These are phyloP conservation scores for Symbiotaphrina buchneri DNA, from an alignment of 495 filamentous ascomycete species.

Conservation along the genomic window DNA sequence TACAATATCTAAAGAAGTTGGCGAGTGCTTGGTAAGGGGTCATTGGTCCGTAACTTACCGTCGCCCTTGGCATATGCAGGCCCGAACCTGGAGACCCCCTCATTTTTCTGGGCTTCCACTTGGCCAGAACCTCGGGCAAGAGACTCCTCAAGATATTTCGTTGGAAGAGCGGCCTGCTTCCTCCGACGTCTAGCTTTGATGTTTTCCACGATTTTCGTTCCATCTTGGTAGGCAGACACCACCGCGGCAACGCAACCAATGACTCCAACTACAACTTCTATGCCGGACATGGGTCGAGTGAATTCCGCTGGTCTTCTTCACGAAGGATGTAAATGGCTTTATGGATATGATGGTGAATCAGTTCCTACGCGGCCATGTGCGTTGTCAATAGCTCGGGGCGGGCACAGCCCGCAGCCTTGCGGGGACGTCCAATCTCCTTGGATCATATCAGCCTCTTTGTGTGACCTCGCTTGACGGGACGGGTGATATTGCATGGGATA, in stretches of 20 bases:
- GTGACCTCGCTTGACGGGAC: too few relatives aligned
- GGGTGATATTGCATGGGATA: too few relatives aligned
- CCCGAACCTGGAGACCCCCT: slow-evolving; percentile 11
- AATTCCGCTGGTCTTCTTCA: too few relatives aligned
- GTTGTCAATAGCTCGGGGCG: too few relatives aligned
- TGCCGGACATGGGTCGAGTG: slow-evolving; percentile 5
- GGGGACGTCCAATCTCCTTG: too few relatives aligned
- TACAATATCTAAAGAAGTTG: slow-evolving; percentile 8
- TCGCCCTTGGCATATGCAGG: slow-evolving; percentile 17
- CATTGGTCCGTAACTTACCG: slow-evolving; percentile 8
- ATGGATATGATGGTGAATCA: too few relatives aligned
- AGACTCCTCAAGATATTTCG: slow-evolving; percentile 14
- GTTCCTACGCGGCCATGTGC: too few relatives aligned
- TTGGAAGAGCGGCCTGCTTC: slow-evolving; percentile 8
- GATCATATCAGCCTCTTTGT: too few relatives aligned
- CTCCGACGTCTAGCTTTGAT: slow-evolving; percentile 16
- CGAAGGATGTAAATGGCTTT: too few relatives aligned
- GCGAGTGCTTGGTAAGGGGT: not conserved
- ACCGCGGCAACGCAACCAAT: slow-evolving; percentile 18
- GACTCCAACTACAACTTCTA: slow-evolving; percentile 14
- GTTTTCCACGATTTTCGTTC: slow-evolving; percentile 12
- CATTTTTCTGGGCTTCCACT: slow-evolving; percentile 13
- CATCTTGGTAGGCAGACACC: slow-evolving; percentile 21
- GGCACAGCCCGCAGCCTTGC: too few relatives aligned
- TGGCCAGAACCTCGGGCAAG: slow-evolving; percentile 11